Percentiles rank a stretch among this genome's conserved stretches.
Evolutionary conservation across 192 early-diverging fungal species (phyloP).

Genomic region (Phlyctochytrium planicorne): DNA sequence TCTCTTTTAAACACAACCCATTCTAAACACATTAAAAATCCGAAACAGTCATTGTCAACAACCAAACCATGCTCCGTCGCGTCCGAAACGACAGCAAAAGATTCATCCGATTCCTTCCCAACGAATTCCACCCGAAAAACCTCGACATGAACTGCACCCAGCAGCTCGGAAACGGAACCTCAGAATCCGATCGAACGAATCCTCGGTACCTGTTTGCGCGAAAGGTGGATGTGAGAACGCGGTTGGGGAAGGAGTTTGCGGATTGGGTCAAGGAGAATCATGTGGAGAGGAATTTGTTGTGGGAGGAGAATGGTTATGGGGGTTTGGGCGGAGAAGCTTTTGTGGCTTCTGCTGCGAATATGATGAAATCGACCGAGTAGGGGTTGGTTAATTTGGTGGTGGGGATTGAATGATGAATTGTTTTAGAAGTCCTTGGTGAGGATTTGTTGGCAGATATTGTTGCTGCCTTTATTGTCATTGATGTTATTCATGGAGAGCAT

Average conservation of each 20-base stretch:
- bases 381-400: too few relatives aligned
- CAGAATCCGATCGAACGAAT: background rate
- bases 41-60: background rate
- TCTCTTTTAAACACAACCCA: too few relatives aligned
- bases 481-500: too few relatives aligned
- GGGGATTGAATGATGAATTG: too few relatives aligned
- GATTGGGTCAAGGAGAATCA: slow-evolving; percentile 41
- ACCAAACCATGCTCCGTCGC: background rate
- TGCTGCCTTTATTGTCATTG: too few relatives aligned
- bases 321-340: background rate
- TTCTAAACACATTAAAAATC: too few relatives aligned
- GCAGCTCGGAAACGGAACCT: background rate
- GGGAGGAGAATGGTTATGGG: background rate
- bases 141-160: background rate
- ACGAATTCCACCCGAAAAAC: background rate
- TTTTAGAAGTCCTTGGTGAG: too few relatives aligned
- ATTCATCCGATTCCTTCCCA: background rate
- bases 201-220: slow-evolving; percentile 41
- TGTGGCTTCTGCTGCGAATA: background rate
- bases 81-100: background rate
- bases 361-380: too few relatives aligned
- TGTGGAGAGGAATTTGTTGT: slow-evolving; percentile 12
- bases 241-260: slow-evolving; percentile 11
- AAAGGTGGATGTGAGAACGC: slow-evolving; percentile 35
- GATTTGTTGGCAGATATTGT: too few relatives aligned